Percentiles rank a stretch among this genome's conserved stretches.
phyloP scores from a whole-genome alignment of 805 yeast genomes.

The Lachancea cidri region DNA sequence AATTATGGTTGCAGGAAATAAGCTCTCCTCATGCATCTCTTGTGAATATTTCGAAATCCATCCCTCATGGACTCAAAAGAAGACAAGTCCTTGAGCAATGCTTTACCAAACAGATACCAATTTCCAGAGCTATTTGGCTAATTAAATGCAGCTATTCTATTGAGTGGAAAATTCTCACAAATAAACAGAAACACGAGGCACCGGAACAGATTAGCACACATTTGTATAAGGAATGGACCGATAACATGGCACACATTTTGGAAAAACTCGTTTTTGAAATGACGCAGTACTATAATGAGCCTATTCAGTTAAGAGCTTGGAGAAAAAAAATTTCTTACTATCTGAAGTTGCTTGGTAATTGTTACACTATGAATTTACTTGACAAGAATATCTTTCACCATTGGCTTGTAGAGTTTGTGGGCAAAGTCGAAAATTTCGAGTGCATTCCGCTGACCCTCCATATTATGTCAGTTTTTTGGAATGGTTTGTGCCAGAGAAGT shows the following conservation, averaged over 20 bases:
- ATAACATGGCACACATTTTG: constrained; percentile 58
- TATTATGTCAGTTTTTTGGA: constrained; percentile 66
- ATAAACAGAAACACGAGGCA: constrained; percentile 14
- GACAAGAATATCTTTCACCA: constrained; percentile 57
- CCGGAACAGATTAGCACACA: constrained; percentile 40
- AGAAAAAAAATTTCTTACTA: constrained; percentile 53
- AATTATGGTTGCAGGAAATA: constrained; percentile 78
- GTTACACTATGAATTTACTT: constrained; percentile 64
- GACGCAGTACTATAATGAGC: constrained; percentile 27
- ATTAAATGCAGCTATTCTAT: constrained; percentile 82
- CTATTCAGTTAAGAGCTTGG: constrained; percentile 33
- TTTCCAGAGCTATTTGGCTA: constrained; percentile 84
- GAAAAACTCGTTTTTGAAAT: constrained; percentile 33
- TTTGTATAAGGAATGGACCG: constrained; percentile 89
- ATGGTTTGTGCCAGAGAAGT: constrained; percentile 43
- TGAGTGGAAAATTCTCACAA: constrained; percentile 39
- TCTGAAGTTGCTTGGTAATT: constrained; percentile 52
- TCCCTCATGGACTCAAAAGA: constrained; percentile 88
- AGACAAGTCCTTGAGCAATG: constrained; percentile 69
- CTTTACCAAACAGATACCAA: constrained; percentile 60
- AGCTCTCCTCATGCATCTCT: constrained; percentile 65
- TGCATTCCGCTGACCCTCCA: constrained; percentile 46
- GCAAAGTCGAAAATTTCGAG: constrained; percentile 33
- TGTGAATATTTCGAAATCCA: constrained; percentile 61
- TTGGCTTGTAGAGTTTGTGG: constrained; percentile 56